These are phyloP conservation scores for Cryptococcus sp. DNA, from an alignment of 1,284 basidiomycete species.

Conservation along the genomic window DNA sequence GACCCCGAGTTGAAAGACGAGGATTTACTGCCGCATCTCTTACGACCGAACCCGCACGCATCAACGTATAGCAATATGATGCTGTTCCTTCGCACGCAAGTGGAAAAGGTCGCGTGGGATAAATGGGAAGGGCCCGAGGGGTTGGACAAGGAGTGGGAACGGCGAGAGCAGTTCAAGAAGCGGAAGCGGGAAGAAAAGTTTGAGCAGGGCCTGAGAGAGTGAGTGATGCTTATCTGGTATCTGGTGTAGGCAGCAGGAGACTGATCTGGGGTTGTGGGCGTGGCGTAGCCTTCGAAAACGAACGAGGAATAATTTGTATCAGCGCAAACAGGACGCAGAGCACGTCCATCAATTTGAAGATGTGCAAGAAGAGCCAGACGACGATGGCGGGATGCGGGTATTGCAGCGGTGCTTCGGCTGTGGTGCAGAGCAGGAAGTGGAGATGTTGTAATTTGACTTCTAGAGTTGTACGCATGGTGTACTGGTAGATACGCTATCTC, in stretches of 20 bases:
- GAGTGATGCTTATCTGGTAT: conserved; percentile 21
- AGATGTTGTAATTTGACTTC: conserved; percentile 63
- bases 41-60: conserved; percentile 96
- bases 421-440: conserved; percentile 83
- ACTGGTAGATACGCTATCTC: not conserved
- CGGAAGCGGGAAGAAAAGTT: conserved; percentile 92
- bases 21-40: conserved; percentile 86
- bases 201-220: conserved; percentile 76
- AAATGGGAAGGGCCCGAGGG: conserved; percentile 96
- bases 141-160: conserved; percentile 84
- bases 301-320: conserved; percentile 88
- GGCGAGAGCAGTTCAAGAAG: conserved; percentile 78
- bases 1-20: conserved; percentile 90
- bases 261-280: not conserved
- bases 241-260: too few relatives aligned
- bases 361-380: conserved; percentile 60
- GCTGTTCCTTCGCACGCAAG: conserved; percentile 83
- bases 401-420: conserved; percentile 77
- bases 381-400: conserved; percentile 41
- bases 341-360: conserved; percentile 80
- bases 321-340: conserved; percentile 78
- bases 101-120: conserved; percentile 94
- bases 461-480: not conserved
- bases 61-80: conserved; percentile 99
- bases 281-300: conserved; percentile 64